A percentile compares a stretch with the other conserved stretches of the same genome.
phyloP scores from a whole-genome alignment of 805 yeast genomes.

The Naumovozyma dairenensis region DNA sequence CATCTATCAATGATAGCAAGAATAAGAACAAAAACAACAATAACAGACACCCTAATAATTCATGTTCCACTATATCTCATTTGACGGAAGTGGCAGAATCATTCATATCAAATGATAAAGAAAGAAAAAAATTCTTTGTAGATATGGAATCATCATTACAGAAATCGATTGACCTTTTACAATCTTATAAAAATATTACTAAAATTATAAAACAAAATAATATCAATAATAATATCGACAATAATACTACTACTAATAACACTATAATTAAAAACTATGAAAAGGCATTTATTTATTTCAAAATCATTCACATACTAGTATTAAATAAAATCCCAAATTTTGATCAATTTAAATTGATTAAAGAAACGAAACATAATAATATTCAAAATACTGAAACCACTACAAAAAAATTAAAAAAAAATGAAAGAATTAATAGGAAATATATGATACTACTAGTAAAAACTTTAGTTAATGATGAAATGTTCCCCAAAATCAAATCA shows the following conservation, averaged over 20 bases:
- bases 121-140: conserved; percentile 6
- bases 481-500: conserved; percentile 18
- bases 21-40: too few relatives aligned
- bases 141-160: conserved; percentile 20
- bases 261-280: conserved; percentile 18
- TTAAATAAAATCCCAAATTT: conserved; percentile 23
- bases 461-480: conserved; percentile 23
- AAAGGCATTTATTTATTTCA: conserved; percentile 28
- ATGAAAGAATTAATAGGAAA: conserved; percentile 6
- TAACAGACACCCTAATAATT: too few relatives aligned
- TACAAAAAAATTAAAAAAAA: conserved; percentile 8
- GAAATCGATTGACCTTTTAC: conserved; percentile 25
- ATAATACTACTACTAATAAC: neutral
- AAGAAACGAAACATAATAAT: conserved; percentile 8
- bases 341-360: conserved; percentile 16
- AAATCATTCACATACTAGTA: conserved; percentile 24
- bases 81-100: conserved; percentile 12
- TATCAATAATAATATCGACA: neutral
- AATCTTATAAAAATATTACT: conserved; percentile 25
- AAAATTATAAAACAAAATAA: conserved; percentile 13
- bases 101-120: conserved; percentile 12
- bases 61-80: conserved; percentile 3
- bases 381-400: conserved; percentile 9
- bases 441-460: conserved; percentile 23
- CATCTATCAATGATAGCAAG: too few relatives aligned